Base-by-base conservation (phyloP, 805 yeast species). In the Metschnikowia lochheadii region DNA sequence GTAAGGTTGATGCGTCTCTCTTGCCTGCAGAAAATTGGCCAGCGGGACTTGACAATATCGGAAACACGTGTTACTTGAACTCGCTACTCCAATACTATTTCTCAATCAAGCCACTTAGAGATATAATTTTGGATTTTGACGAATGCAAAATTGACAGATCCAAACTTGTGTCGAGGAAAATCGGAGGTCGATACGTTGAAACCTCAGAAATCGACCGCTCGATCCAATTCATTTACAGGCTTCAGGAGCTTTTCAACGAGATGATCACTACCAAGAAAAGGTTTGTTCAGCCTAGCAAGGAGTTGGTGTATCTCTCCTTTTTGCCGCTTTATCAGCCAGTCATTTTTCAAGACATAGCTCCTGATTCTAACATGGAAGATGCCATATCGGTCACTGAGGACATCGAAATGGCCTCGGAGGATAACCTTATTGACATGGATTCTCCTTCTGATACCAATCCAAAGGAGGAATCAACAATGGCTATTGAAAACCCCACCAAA, bases 1-100 rank as follows among this genome's bases (percentile, higher is more conserved):
- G 96, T 0, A 67, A 77, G 18, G 70, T 85, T 35, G 88, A 85
- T 62, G 78, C 82, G 4, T 68, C 77, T 8, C 65, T 87, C 17
- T 57, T 73, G 14, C 84, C 90, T 0, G 79, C 82, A 0, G 83
- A 79, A 14, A 78, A 80, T 45, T 84, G 92, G 81, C 99, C 99
- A 0, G 88, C 89, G 3, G 99, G 99, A 0, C 75, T 94, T 62
- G 88, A 86, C 66, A 94, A 94, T 63, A 91, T 90, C 54, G 99
- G 99, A 21, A 94, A 94, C 64, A 92, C 99, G 0, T 94, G 99
- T 67, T 62, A 62, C 46, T 73, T 94, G 65, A 92, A 94, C 64
- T 92, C 98, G 0, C 73, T 94, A 44, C 70, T 92, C 39, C 99
- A 92, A 63, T 92, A 86, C 62, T 92, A 89, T 65, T 94, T 90